Base-by-base conservation (phyloP, 2,329 filamentous ascomycete genomes). In the Fonsecaea erecta region DNA sequence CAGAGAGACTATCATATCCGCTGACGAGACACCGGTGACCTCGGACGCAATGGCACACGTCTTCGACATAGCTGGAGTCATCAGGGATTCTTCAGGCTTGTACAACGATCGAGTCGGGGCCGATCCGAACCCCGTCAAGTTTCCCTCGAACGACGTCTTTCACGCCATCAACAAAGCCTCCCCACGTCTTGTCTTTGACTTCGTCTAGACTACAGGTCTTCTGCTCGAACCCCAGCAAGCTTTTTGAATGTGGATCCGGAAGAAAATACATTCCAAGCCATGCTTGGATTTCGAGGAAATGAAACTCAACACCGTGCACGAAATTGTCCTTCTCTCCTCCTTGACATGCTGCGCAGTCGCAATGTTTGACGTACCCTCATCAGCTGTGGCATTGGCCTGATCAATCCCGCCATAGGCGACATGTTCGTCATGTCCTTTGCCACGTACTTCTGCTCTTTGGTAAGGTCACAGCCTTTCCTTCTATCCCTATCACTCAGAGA, bases 101-200 rank as follows among this genome's bases (percentile, higher is more conserved):
- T 40, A 40, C 37, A 40, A 40, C n/a, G 16, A 40, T 3, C 16
- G 37, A 16, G 37, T n/a, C 37, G 18, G 18, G 37, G 18, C 18
- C 37, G 37, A 40, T 40, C n/a, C n/a, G 37, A 37, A 60, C 14
- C 66, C 51, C 3, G 64, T 66, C 60, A 52, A 60, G 32, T 68
- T 57, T 35, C 66, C 66, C 3, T 30, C 52, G 14, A 68, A 63
- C 11, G 51, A 56, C 14, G 66, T 64, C 9, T 68, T 68, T 21
- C 40, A 55, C 3, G 78, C 78, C 5, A 78, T 79, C 70, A 78
- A 79, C 65, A 73, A 53, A 43, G 75, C 37, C 18, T 40, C 37
- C 37, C 37, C 37, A 16, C 37, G 37, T 18, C 18, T 40, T 34
- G 5, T 18, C 16, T n/a, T 40, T 14, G 37, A 8, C 37, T 5